Base-by-base conservation (phyloP, 2,329 filamentous ascomycete genomes). In the Aureobasidium sp. region DNA sequence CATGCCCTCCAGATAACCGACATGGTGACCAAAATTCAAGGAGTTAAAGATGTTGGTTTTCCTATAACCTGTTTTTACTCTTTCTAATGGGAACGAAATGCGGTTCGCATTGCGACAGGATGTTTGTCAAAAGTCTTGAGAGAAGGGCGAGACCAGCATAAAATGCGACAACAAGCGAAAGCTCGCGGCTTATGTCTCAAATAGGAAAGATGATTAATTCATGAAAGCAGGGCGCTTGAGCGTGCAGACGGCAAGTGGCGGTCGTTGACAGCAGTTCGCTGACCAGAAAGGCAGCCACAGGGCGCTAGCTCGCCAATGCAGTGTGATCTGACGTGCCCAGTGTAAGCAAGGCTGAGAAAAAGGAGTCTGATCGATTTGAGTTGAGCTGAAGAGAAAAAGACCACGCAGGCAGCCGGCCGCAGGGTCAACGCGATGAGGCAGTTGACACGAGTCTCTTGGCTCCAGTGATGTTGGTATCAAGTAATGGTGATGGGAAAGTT, bases 341-440 rank as follows among this genome's bases (percentile, higher is more conserved):
- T 36, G 53, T 57, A 57, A 57, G 53, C 53, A 57, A 57, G 53
- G 53, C 53, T 57, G n/a, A 45, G 29, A 36, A 42, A 9, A 31
- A n/a, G 25, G 31, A 42, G 51, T 42, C 22, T 55, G 20, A 12
- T 45, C 12, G 25, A 25, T 57, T 22, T 14, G 39, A 20, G 25
- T 34, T 34, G 31, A 34, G 31, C 31, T 22, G 29, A 7, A 12
- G 22, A 48, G 25, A 15, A 17, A 25, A 34, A 15, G 53, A 27
- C 34, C 27, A 44, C n/a, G 53, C 53, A 57, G 53, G 41, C 37
- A 31, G 22, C 37, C 37, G 20, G 6, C 17, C 20, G n/a, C 37
- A 15, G 4, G 17, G 17, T 29, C 25, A 45, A 2, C 41, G 39
- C 25, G 39, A 31, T 2, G 31, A 29, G 8, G n/a, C 11, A 34